These are phyloP conservation scores for Moniliella sp. DNA, from an alignment of 1,284 basidiomycete species.

Conservation along the genomic window DNA sequence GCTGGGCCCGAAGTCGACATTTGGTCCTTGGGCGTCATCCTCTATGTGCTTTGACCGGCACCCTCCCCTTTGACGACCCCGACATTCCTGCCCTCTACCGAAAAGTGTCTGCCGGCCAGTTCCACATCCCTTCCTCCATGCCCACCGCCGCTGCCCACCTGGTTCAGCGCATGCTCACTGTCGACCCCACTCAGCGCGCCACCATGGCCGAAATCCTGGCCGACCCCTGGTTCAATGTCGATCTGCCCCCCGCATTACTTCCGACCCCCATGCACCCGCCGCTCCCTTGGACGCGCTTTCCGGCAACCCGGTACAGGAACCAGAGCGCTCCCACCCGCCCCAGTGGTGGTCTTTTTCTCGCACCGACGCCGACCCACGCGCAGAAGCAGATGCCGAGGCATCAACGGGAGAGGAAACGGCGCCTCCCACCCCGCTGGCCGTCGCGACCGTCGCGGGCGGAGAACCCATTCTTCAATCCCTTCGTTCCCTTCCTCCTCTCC, in stretches of 20 bases:
- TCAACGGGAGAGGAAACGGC: too few relatives aligned
- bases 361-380: too few relatives aligned
- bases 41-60: constrained; percentile 32
- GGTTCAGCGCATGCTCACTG: constrained; percentile 29
- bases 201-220: constrained; percentile 28
- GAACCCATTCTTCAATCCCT: too few relatives aligned
- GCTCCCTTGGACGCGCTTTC: too few relatives aligned
- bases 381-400: too few relatives aligned
- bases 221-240: constrained; percentile 29
- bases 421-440: too few relatives aligned
- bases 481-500: too few relatives aligned
- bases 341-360: too few relatives aligned
- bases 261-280: constrained; percentile 56
- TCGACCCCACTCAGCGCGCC: constrained; percentile 32
- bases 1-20: constrained; percentile 32
- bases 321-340: too few relatives aligned
- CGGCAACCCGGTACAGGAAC: too few relatives aligned
- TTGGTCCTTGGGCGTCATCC: constrained; percentile 32
- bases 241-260: constrained; percentile 27
- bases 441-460: too few relatives aligned
- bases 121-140: constrained; percentile 24
- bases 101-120: constrained; percentile 31
- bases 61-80: constrained; percentile 31
- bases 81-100: constrained; percentile 33
- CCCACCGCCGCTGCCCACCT: constrained; percentile 26